Percentiles rank a stretch among this genome's conserved stretches.
Evolutionary conservation across 1,284 basidiomycete species (phyloP).

Genomic region (Tilletia indica): DNA sequence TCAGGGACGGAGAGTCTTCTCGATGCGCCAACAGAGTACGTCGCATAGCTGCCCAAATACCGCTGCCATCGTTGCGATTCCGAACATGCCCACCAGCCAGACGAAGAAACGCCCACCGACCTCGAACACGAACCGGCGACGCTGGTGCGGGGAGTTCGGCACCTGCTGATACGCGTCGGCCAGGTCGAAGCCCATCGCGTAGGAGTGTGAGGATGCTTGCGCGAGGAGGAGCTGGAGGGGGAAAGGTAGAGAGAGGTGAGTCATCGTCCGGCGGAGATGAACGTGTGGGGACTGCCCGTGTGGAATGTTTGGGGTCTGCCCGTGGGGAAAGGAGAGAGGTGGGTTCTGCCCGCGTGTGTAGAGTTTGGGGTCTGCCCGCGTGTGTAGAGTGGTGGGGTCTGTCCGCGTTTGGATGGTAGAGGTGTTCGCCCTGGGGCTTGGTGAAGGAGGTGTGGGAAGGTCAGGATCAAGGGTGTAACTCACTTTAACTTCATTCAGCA

Average conservation of each 20-base stretch:
- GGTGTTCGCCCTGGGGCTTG: too few relatives aligned
- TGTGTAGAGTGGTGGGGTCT: too few relatives aligned
- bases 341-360: too few relatives aligned
- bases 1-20: neutral
- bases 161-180: neutral
- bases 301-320: too few relatives aligned
- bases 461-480: neutral
- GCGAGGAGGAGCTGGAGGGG: neutral
- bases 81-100: neutral
- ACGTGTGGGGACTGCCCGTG: too few relatives aligned
- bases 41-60: neutral
- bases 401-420: too few relatives aligned
- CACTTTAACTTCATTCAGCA: neutral
- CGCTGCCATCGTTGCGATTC: neutral
- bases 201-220: neutral
- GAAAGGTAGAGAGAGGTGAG: neutral
- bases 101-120: neutral
- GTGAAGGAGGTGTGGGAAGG: neutral
- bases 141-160: neutral
- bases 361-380: too few relatives aligned
- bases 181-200: neutral
- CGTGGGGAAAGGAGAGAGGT: too few relatives aligned
- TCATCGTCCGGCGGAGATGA: neutral
- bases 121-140: neutral
- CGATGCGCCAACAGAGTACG: neutral